Evolutionary conservation across 169 alveolate genomes (phyloP).

Genomic region (Eimeria praecox): DNA sequence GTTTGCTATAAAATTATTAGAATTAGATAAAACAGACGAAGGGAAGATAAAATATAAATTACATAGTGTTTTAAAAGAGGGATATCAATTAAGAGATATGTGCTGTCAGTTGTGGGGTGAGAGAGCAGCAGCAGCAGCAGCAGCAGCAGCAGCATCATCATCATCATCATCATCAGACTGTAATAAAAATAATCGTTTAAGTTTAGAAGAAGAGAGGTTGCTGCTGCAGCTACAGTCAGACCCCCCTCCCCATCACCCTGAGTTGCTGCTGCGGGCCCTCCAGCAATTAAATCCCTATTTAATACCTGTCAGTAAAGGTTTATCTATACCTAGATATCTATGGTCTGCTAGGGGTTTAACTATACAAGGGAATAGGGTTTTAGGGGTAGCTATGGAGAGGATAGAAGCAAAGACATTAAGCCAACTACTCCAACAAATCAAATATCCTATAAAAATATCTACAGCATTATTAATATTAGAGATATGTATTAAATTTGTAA

Average conservation of each 20-base stretch:
- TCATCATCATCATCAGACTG: too few species aligned
- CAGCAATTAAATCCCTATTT: conserved; percentile 55
- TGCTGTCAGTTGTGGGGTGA: conserved; percentile 81
- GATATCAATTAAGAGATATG: conserved; percentile 83
- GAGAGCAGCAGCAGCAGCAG: conserved; percentile 71
- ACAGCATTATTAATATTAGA: conserved; percentile 83
- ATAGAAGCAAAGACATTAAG: conserved; percentile 87
- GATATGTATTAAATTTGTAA: conserved; percentile 84
- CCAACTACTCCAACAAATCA: conserved; percentile 84
- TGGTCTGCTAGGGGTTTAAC: conserved; percentile 85
- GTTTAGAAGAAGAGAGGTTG: conserved; percentile 30
- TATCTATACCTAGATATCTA: conserved; percentile 85
- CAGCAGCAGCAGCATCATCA: neutral
- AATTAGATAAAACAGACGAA: conserved; percentile 80
- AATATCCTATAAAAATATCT: conserved; percentile 78
- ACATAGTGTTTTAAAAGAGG: conserved; percentile 86
- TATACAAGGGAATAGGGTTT: conserved; percentile 78
- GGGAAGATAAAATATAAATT: conserved; percentile 83
- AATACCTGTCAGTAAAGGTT: neutral
- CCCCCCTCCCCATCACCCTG: conserved; percentile 60
- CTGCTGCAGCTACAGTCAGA: conserved; percentile 75
- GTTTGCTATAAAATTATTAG: conserved; percentile 85
- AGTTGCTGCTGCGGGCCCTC: conserved; percentile 66
- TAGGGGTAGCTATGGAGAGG: conserved; percentile 88
- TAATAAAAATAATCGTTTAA: too few species aligned